Conservation (phyloP, 805 yeast species). For the Lachancea lanzarotensis region DNA sequence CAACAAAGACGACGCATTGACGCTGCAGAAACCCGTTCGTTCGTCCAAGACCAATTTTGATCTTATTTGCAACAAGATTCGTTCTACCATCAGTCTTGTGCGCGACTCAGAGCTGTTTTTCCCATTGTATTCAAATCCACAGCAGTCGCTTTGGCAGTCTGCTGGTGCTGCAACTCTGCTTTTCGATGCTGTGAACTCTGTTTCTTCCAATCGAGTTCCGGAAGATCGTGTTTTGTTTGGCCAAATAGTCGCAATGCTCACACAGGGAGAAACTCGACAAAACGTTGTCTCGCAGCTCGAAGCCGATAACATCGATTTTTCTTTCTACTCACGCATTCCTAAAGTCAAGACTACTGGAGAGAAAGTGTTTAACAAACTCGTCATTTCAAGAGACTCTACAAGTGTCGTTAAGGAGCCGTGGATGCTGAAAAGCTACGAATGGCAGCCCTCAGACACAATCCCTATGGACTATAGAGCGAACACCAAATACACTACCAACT, state of each 20-base stretch:
- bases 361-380: slow-evolving; percentile 20
- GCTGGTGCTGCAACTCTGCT: slow-evolving; percentile 20
- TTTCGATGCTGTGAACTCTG: slow-evolving; percentile 23
- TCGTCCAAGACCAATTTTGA: slow-evolving; percentile 11
- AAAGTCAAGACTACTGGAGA: slow-evolving; percentile 9
- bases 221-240: slow-evolving; percentile 11
- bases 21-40: slow-evolving; percentile 7
- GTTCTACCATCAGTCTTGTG: slow-evolving; percentile 41
- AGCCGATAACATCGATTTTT: slow-evolving; percentile 9
- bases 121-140: slow-evolving; percentile 39
- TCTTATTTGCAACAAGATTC: slow-evolving; percentile 36
- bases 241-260: slow-evolving; percentile 15
- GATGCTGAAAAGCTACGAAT: slow-evolving; percentile 14
- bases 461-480: slow-evolving; percentile 15
- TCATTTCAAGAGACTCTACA: slow-evolving; percentile 14
- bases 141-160: slow-evolving; percentile 25
- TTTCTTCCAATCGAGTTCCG: slow-evolving; percentile 14
- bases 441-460: slow-evolving; percentile 27
- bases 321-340: slow-evolving; percentile 17
- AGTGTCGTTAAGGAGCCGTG: background rate
- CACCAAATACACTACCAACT: slow-evolving; percentile 6
- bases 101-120: slow-evolving; percentile 47
- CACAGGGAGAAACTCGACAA: slow-evolving; percentile 18
- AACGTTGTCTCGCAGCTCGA: slow-evolving; percentile 23
- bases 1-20: slow-evolving; percentile 25